Conservation (phyloP, 306 rosid genomes). For the Calophaca sinica region DNA sequence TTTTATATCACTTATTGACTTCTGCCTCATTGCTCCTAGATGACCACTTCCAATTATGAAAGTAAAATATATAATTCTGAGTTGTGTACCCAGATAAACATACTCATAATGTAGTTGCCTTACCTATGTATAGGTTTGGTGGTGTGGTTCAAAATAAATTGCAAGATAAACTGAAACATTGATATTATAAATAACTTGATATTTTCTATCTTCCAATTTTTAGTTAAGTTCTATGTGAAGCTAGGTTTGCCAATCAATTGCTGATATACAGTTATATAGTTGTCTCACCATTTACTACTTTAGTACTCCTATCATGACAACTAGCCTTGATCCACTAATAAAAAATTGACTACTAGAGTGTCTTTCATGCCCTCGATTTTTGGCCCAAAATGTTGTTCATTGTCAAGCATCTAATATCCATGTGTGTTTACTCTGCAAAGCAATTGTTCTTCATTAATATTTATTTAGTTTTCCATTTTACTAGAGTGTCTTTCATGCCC, state of each 20-base stretch:
- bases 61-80: constrained; percentile 21
- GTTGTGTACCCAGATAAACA: constrained; percentile 19
- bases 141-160: constrained; percentile 15
- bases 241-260: neutral
- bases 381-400: too few species aligned
- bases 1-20: constrained; percentile 9
- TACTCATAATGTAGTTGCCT: neutral
- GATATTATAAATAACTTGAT: constrained; percentile 1
- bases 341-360: too few species aligned
- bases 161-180: constrained; percentile 1
- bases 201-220: neutral
- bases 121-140: neutral
- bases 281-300: constrained; percentile 13
- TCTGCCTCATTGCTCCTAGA: constrained; percentile 18
- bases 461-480: constrained; percentile 32
- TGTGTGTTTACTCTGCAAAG: constrained; percentile 26
- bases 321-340: too few species aligned
- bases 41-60: constrained; percentile 3
- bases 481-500: too few species aligned
- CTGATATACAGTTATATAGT: neutral
- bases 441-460: neutral
- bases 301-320: too few species aligned
- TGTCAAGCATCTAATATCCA: constrained; percentile 10
- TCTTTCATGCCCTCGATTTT: too few species aligned
- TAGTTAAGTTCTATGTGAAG: neutral